Evolutionary conservation across 768 basidiomycete species (phyloP), one percentile per base, ranked within the genome.

Genomic region (Strobilomyces confusus): DNA sequence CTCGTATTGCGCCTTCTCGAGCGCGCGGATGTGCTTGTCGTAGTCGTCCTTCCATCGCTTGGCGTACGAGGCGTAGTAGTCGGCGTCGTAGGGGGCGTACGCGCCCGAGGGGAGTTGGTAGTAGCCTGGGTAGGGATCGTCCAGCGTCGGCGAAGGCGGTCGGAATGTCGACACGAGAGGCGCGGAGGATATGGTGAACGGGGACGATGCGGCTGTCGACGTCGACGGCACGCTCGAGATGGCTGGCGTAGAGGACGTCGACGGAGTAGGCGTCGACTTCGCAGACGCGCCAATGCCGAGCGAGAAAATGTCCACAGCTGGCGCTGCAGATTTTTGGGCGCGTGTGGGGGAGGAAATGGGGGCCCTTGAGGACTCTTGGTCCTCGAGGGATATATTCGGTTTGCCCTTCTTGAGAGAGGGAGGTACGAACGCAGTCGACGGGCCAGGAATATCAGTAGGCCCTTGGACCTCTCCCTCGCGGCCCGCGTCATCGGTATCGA

Each of bases 91-190:
- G 0, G 84, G 81, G 23, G 81, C 86, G 83, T 91, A 95, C 32
- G 77, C 69, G 17, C 92, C 92, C 8, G 88, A 86, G 0, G 92
- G 89, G 19, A 87, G 77, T 49, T 86, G 83, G 60, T 93, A 92
- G 72, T 93, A 94, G 7, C 92, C 92, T 1, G 92, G 92, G 67
- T 92, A 91, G 15, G 81, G 80, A 63, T 93, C 92, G 9, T 75
- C 75, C 4, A 81, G 79, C 7, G 83, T 86, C 1, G 92, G 91
- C 48, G 85, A 82, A 1, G 89, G 91, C 0, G 84, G 81, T 38
- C 79, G 74, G 58, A 85, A 91, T 41, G 80, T 81, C 6, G 85
- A 78, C 12, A 92, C 66, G 14, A 67, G 68, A 5, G 90, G 90
- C 0, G 91, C 90, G 22, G 90, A 81, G 20, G 86, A 86, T 14